Conservation (phyloP, 2,329 filamentous ascomycete genomes). For the Akanthomyces muscarius region DNA sequence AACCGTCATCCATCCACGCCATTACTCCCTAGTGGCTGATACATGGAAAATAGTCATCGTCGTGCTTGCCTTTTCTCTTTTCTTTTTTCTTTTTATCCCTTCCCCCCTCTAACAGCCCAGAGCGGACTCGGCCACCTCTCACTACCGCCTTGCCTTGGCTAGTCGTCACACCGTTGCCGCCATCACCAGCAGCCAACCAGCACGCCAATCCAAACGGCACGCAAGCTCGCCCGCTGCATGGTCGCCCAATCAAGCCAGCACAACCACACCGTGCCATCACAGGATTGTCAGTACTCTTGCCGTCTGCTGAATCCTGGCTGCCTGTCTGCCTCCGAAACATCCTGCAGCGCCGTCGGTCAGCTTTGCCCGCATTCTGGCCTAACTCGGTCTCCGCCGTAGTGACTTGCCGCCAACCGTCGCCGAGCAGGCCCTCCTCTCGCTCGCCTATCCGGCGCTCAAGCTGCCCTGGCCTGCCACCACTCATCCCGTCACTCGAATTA, state of each 20-base stretch:
- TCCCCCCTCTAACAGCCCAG: no score
- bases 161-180: not conserved
- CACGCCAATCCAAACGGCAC: not conserved
- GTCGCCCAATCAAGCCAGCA: conserved; percentile 10
- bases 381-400: not conserved
- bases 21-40: not conserved
- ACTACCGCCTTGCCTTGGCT: not conserved
- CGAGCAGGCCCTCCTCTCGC: not conserved
- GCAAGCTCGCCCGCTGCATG: not conserved
- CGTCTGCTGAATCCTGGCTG: not conserved
- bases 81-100: not conserved
- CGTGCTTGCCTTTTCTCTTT: not conserved
- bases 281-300: not conserved
- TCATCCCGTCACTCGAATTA: not conserved
- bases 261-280: conserved; percentile 2
- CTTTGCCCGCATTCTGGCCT: not conserved
- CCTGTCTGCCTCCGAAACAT: not conserved
- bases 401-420: not conserved
- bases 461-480: not conserved
- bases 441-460: no score
- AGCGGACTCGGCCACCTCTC: not conserved
- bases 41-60: not conserved
- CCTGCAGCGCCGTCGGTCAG: not conserved
- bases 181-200: not conserved
- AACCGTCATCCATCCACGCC: not conserved